Base-by-base conservation (phyloP, 306 rosid genomes). In the Fagus crenata region DNA sequence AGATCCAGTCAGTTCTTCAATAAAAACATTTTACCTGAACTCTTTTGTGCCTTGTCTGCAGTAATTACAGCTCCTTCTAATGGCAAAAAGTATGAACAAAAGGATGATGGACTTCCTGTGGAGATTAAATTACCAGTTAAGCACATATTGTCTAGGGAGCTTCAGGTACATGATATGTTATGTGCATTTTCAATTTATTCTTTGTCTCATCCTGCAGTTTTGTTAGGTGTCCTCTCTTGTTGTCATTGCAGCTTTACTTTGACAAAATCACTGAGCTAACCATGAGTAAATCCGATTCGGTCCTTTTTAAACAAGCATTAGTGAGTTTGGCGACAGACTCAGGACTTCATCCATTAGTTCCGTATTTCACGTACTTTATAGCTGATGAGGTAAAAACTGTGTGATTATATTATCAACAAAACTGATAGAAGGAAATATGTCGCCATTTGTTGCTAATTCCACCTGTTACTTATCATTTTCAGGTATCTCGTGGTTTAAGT, bases 321-420 rank as follows among this genome's bases (percentile, higher is more conserved):
- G 63, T 87, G 80, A 92, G 96, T 87, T 74, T 94, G 88, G 83
- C 95, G 53, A 83, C 90, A 4, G 96, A 94, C 84, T 87, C 96
- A 4, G 98, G 97, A 72, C 93, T 94, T 81, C 97, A 92, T 83
- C 96, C 92, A 42, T 88, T 92, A 75, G 88, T 92, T 88, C 98
- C 98, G 6, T 89, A 90, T 85, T 90, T 94, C 71, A 78, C 91
- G 18, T 74, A 84, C 86, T 94, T 94, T 69, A 81, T 94, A 73
- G 92, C 96, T 67, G 96, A 92, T 78, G 92, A 94, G 98, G 98
- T 94, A 84, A 59, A 64, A 13, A 67, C 59, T 59, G 22, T 77
- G 32, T 41, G n/a, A 11, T 33, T 61, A 33, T 61, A 33, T 33
- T 1, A 22, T 77, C 49, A n/a, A 49, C 68, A 78, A 70, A 71